Evolutionary conservation across 306 rosid species (phyloP).

Genomic region (Fragaria ananassa): DNA sequence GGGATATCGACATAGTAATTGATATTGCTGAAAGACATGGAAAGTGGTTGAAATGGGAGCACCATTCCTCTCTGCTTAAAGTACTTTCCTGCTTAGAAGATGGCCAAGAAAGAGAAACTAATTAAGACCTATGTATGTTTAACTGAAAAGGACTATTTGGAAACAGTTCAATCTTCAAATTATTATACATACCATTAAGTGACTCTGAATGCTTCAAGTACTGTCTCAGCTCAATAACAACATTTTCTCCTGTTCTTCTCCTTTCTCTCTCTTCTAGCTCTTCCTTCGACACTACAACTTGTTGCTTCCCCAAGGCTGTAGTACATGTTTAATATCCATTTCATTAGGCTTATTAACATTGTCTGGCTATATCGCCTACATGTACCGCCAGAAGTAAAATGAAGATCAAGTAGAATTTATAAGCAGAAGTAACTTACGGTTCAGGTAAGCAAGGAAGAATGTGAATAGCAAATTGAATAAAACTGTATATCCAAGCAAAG

Average conservation of each 20-base stretch:
- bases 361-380: slow-evolving; percentile 21
- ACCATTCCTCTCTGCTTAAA: slow-evolving; percentile 94
- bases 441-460: slow-evolving; percentile 78
- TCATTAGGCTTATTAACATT: slow-evolving; percentile 11
- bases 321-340: slow-evolving; percentile 17
- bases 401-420: slow-evolving; percentile 20
- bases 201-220: slow-evolving; percentile 83
- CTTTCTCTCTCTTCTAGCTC: slow-evolving; percentile 82
- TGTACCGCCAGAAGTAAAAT: slow-evolving; percentile 19
- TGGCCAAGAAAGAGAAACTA: slow-evolving; percentile 21
- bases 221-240: slow-evolving; percentile 77
- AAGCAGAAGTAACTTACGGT: slow-evolving; percentile 65
- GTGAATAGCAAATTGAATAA: slow-evolving; percentile 80
- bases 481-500: slow-evolving; percentile 88
- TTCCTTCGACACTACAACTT: slow-evolving; percentile 85
- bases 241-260: slow-evolving; percentile 78
- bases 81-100: slow-evolving; percentile 59
- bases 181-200: slow-evolving; percentile 54
- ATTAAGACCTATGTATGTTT: background rate
- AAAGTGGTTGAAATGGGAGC: slow-evolving; percentile 95
- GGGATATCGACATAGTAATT: slow-evolving; percentile 93
- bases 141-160: background rate
- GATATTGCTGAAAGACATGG: slow-evolving; percentile 88
- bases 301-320: slow-evolving; percentile 80
- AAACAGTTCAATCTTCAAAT: background rate